Evolutionary conservation across 345 rosid genomes (phyloP).

Genomic region (Punica granatum): DNA sequence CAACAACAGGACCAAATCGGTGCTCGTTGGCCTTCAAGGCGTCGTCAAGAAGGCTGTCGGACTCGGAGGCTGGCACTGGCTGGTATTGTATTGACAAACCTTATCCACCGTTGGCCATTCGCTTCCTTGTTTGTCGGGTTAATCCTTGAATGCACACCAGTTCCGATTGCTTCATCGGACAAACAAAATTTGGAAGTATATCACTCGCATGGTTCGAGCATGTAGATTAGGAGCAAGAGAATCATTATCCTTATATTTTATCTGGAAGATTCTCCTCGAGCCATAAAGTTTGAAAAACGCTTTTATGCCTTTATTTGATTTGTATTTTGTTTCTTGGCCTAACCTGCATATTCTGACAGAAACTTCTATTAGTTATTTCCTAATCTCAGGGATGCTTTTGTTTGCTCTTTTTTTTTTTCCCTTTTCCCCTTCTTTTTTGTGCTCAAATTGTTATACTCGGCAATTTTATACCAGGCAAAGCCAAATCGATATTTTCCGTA

Average conservation of each 20-base stretch:
- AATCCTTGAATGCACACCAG: not conserved
- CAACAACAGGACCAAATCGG: slow-evolving; percentile 61
- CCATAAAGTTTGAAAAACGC: slow-evolving; percentile 1
- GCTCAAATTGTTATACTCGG: no score
- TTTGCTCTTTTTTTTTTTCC: no score
- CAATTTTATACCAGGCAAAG: not conserved
- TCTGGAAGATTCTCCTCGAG: not conserved
- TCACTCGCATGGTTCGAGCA: not conserved
- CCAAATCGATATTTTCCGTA: not conserved
- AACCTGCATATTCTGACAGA: not conserved
- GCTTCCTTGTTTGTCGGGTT: not conserved
- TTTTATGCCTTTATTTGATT: not conserved
- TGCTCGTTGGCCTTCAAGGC: slow-evolving; percentile 61
- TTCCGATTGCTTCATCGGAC: not conserved
- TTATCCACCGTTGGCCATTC: not conserved
- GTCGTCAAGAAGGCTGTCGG: slow-evolving; percentile 75
- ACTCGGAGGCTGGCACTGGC: slow-evolving; percentile 80
- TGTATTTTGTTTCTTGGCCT: not conserved
- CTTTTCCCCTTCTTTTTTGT: no score
- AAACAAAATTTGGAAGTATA: not conserved
- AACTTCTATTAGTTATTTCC: slow-evolving; percentile 2
- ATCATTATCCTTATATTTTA: not conserved
- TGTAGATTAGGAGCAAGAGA: not conserved
- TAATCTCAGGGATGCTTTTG: not conserved
- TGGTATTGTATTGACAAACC: slow-evolving; percentile 27